phyloP scores from a whole-genome alignment of 177 flowering plant species.

The Vitis hybrid region DNA sequence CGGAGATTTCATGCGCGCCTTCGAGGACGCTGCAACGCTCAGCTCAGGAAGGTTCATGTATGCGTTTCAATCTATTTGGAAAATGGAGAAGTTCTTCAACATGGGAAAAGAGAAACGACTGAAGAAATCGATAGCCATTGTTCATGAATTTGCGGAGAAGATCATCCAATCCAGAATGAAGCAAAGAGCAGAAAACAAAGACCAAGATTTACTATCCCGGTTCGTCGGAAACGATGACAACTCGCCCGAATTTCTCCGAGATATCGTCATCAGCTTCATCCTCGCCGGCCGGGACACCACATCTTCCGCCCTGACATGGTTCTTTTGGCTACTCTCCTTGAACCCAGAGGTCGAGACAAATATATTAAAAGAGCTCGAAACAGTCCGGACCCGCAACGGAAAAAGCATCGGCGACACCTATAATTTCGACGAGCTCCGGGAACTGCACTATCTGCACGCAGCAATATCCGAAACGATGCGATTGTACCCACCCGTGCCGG shows the following conservation, averaged over 20 bases:
- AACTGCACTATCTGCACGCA: slow-evolving; percentile 73
- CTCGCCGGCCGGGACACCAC: slow-evolving; percentile 76
- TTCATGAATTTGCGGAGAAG: slow-evolving; percentile 54
- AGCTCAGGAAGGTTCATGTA: slow-evolving; percentile 46
- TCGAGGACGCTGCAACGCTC: slow-evolving; percentile 55
- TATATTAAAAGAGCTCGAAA: slow-evolving; percentile 40
- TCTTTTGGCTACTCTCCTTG: slow-evolving; percentile 60
- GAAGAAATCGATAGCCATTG: slow-evolving; percentile 32
- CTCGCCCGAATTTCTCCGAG: slow-evolving; percentile 49
- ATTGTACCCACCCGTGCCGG: slow-evolving; percentile 74
- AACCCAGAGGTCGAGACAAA: slow-evolving; percentile 33
- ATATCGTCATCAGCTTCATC: slow-evolving; percentile 60
- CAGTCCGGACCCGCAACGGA: slow-evolving; percentile 23
- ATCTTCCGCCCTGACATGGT: slow-evolving; percentile 60
- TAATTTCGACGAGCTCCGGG: slow-evolving; percentile 46
- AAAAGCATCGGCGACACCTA: slow-evolving; percentile 27
- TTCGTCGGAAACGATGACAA: slow-evolving; percentile 27
- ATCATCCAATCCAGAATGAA: slow-evolving; percentile 43
- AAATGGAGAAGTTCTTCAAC: slow-evolving; percentile 40
- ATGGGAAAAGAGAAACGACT: slow-evolving; percentile 56
- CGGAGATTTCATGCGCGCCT: slow-evolving; percentile 55
- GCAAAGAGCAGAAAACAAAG: background rate
- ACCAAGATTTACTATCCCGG: slow-evolving; percentile 51
- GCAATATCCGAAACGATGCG: slow-evolving; percentile 63
- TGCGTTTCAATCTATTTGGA: slow-evolving; percentile 28